phyloP scores from a whole-genome alignment of 2,329 filamentous ascomycete genomes.

The Fusarium fujikuroi region DNA sequence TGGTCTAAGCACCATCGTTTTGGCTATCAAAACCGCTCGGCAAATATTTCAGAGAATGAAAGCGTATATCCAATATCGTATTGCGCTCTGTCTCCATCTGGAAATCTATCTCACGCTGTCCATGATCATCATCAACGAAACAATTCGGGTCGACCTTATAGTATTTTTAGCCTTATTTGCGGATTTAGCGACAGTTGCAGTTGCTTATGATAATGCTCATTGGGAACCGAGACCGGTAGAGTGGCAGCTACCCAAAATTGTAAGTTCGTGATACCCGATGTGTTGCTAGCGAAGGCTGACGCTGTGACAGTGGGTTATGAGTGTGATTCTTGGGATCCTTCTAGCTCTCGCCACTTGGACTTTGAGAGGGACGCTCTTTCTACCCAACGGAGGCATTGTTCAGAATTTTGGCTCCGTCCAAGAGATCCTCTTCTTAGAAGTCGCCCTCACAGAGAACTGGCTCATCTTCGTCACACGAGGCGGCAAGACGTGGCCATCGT shows the following conservation, averaged over 20 bases:
- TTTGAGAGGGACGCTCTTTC: background rate
- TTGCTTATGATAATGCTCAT: constrained; percentile 33
- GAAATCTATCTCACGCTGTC: constrained; percentile 21
- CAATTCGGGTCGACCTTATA: constrained; percentile 8
- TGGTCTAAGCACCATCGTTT: background rate
- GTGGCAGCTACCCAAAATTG: background rate
- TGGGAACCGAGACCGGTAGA: constrained; percentile 21
- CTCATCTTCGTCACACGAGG: constrained; percentile 29
- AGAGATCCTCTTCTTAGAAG: constrained; percentile 24
- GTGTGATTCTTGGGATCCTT: constrained; percentile 8
- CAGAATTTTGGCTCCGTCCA: constrained; percentile 20
- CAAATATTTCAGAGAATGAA: constrained; percentile 33
- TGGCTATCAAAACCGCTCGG: constrained; percentile 6
- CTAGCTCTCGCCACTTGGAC: constrained; percentile 5
- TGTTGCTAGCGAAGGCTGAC: background rate
- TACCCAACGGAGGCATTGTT: background rate
- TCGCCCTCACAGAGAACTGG: constrained; percentile 30
- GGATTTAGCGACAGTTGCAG: constrained; percentile 17
- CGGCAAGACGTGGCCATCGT: constrained; percentile 30
- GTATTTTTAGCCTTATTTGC: constrained; percentile 13
- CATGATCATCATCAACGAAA: constrained; percentile 33
- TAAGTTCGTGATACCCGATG: too few species aligned
- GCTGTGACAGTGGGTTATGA: background rate
- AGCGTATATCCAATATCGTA: constrained; percentile 32
- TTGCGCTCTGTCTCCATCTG: constrained; percentile 13